A percentile compares a stretch with the other conserved stretches of the same genome.
These are phyloP conservation scores for Periglandula ipomoeae DNA, from an alignment of 2,329 filamentous ascomycete species.

Conservation along the genomic window DNA sequence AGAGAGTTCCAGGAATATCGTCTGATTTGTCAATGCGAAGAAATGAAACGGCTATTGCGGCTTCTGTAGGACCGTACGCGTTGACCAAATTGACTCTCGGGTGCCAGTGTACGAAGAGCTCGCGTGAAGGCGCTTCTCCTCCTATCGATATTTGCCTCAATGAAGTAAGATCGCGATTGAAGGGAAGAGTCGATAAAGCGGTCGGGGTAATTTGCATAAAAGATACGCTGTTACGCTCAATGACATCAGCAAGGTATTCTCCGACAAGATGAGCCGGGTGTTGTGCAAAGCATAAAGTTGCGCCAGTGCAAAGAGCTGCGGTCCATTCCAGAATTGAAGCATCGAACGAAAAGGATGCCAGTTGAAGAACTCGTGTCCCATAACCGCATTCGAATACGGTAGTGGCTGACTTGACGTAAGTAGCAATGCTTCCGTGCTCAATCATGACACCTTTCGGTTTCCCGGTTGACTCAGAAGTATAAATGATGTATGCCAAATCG, in stretches of 20 bases:
- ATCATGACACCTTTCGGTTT: slow-evolving; percentile 8
- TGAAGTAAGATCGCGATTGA: neutral
- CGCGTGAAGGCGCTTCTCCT: slow-evolving; percentile 6
- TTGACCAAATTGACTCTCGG: slow-evolving; percentile 7
- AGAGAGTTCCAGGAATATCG: slow-evolving; percentile 1
- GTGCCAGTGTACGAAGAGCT: slow-evolving; percentile 9
- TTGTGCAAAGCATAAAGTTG: slow-evolving; percentile 6
- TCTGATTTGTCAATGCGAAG: slow-evolving; percentile 6
- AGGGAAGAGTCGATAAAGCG: slow-evolving; percentile 4
- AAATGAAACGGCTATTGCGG: slow-evolving; percentile 7
- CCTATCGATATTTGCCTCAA: slow-evolving; percentile 4
- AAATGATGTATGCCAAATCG: slow-evolving; percentile 8
- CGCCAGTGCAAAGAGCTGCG: slow-evolving; percentile 5
- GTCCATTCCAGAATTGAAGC: slow-evolving; percentile 7
- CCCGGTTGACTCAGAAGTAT: slow-evolving; percentile 6
- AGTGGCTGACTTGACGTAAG: slow-evolving; percentile 3
- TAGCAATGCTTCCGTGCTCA: slow-evolving; percentile 4
- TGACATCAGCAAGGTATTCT: slow-evolving; percentile 7
- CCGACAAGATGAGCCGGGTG: slow-evolving; percentile 5
- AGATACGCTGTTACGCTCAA: slow-evolving; percentile 4
- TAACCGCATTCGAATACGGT: slow-evolving; percentile 3
- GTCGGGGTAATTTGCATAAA: slow-evolving; percentile 8
- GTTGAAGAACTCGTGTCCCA: slow-evolving; percentile 4
- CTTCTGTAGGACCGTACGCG: slow-evolving; percentile 4
- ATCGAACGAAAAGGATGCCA: slow-evolving; percentile 8